These are phyloP conservation scores for Powellomyces hirtus DNA, from an alignment of 192 early-diverging fungal genomes.

Conservation along the genomic window DNA sequence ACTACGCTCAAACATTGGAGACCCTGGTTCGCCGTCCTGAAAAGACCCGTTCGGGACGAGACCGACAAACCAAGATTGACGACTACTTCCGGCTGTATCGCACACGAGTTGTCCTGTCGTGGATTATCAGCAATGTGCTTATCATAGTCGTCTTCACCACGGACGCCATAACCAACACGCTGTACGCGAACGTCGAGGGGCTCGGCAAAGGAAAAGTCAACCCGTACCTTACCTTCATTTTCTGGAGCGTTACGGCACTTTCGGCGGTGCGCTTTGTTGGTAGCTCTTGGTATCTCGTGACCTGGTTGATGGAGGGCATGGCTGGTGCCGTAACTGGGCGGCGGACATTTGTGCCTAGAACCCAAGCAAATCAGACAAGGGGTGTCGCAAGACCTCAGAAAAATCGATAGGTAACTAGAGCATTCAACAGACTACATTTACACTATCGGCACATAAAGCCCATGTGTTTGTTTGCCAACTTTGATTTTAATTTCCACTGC, in stretches of 20 bases:
- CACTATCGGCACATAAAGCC: no score
- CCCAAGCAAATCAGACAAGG: background rate
- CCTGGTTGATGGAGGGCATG: constrained; percentile 26
- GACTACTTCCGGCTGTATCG: constrained; percentile 72
- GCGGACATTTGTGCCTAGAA: constrained; percentile 14
- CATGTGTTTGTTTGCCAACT: no score
- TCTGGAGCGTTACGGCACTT: constrained; percentile 82
- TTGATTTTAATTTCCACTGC: no score
- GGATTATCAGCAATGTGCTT: constrained; percentile 78
- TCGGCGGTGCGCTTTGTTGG: constrained; percentile 72
- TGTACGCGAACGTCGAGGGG: constrained; percentile 1
- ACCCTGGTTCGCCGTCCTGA: constrained; percentile 2
- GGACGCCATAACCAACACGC: constrained; percentile 22
- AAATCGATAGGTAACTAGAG: no score
- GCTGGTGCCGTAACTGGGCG: constrained; percentile 3
- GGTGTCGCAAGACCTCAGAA: no score
- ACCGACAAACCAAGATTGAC: constrained; percentile 68
- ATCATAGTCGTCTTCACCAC: constrained; percentile 70
- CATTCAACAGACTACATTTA: no score
- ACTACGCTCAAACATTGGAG: constrained; percentile 12
- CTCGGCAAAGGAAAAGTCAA: constrained; percentile 44
- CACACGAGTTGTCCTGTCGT: constrained; percentile 41
- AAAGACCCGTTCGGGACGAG: constrained; percentile 30
- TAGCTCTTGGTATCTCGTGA: constrained; percentile 59
- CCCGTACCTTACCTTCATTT: constrained; percentile 75